Conservation (phyloP, 306 rosid genomes). For the Cucurbita argyrosperma region DNA sequence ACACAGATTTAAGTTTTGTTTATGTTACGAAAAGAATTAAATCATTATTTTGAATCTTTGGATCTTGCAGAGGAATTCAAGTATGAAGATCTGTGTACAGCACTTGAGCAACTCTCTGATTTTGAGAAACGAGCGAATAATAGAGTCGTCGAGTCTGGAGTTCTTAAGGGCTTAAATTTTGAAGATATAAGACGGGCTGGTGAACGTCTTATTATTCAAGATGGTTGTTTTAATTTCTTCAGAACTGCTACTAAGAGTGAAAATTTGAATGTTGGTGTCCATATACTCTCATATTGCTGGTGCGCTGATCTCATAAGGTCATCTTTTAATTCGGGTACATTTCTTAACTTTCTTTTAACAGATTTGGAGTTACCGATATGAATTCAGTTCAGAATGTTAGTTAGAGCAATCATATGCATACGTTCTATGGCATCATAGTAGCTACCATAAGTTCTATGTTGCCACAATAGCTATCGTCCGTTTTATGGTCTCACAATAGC, state of each 20-base stretch:
- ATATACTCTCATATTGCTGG: constrained; percentile 97
- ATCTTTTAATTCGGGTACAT: constrained; percentile 69
- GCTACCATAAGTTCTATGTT: not conserved
- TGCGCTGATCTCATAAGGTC: constrained; percentile 91
- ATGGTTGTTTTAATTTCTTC: constrained; percentile 76
- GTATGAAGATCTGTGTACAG: constrained; percentile 39
- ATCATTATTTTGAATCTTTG: constrained; percentile 4
- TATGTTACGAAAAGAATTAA: not conserved
- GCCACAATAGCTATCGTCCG: no score
- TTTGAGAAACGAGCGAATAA: constrained; percentile 76
- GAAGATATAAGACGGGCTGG: constrained; percentile 93
- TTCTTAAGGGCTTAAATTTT: constrained; percentile 74
- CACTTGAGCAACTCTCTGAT: constrained; percentile 67
- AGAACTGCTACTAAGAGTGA: constrained; percentile 41
- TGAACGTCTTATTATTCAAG: constrained; percentile 76
- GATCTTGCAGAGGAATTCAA: constrained; percentile 50
- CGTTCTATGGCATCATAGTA: not conserved
- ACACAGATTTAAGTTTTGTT: not conserved
- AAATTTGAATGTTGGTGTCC: constrained; percentile 52
- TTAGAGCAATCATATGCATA: not conserved
- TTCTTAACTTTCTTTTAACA: constrained; percentile 1
- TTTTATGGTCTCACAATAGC: not conserved
- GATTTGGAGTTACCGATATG: not conserved
- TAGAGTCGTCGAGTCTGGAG: constrained; percentile 79
- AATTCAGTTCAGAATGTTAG: not conserved